Evolutionary conservation across 805 yeast genomes (phyloP).

Genomic region (Barnettozyma salicaria): DNA sequence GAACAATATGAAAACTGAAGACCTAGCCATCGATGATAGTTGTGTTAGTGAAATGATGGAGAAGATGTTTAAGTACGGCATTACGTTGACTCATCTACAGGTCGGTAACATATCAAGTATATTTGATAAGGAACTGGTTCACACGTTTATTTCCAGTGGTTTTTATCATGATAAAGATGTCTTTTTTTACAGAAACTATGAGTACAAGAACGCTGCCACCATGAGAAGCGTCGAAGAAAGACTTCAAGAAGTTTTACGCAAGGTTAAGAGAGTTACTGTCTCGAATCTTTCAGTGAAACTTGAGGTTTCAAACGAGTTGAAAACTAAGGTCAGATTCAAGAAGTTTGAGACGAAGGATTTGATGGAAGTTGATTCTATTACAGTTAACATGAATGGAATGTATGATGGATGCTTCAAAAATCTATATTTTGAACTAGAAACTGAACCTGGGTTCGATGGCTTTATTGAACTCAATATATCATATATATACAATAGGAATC

Average conservation of each 20-base stretch:
- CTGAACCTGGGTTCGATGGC: background rate
- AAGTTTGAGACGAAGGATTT: conserved; percentile 2
- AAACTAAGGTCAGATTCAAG: background rate
- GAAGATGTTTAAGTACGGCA: conserved; percentile 2
- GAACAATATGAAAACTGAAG: conserved; percentile 7
- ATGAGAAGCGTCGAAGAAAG: background rate
- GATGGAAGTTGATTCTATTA: background rate
- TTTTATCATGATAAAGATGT: background rate
- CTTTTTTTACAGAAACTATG: conserved; percentile 5
- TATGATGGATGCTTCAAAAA: conserved; percentile 22
- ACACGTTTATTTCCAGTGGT: conserved; percentile 1
- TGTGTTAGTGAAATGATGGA: background rate
- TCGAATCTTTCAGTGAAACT: conserved; percentile 1
- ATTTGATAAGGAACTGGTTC: conserved; percentile 2
- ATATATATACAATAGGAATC: conserved; percentile 5
- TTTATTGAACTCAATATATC: conserved; percentile 14
- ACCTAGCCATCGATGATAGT: background rate
- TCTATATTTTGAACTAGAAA: conserved; percentile 12
- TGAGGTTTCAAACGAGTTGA: conserved; percentile 1
- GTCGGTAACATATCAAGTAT: background rate
- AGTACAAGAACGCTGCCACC: background rate
- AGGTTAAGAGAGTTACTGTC: conserved; percentile 3
- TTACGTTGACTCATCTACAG: conserved; percentile 6
- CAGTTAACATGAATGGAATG: conserved; percentile 15
- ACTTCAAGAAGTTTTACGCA: background rate